Evolutionary conservation across 2,329 filamentous ascomycete genomes (phyloP).

Genomic region (Coniochaeta sp.): DNA sequence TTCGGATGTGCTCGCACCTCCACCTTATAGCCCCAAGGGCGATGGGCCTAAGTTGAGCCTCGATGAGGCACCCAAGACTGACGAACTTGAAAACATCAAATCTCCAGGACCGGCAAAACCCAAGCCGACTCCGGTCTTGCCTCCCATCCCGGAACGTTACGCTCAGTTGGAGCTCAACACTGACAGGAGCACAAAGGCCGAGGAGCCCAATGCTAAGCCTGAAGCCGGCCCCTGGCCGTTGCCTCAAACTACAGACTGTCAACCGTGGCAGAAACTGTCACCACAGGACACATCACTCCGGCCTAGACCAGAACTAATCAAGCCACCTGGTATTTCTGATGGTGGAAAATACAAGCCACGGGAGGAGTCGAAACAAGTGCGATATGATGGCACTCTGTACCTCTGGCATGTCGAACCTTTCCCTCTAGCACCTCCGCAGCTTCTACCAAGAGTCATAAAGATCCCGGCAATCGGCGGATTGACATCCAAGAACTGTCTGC

Average conservation of each 20-base stretch:
- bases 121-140: not conserved
- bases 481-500: too few relatives aligned
- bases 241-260: not conserved
- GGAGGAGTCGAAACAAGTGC: not conserved
- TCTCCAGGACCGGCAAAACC: not conserved
- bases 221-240: not conserved
- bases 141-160: not conserved
- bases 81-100: not conserved
- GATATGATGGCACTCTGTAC: not conserved
- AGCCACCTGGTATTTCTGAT: not conserved
- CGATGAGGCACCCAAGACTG: not conserved
- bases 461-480: too few relatives aligned
- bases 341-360: not conserved
- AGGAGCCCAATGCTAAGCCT: not conserved
- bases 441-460: not conserved
- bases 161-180: not conserved
- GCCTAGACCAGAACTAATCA: not conserved
- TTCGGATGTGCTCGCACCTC: not conserved
- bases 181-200: not conserved
- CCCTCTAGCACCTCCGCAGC: not conserved
- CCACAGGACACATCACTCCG: not conserved
- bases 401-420: not conserved
- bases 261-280: not conserved
- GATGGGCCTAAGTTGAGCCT: not conserved
- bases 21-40: not conserved